Percentiles rank a stretch among this genome's conserved stretches.
These are phyloP conservation scores for Lachnellula suecica DNA, from an alignment of 2,329 filamentous ascomycete genomes.

Conservation along the genomic window DNA sequence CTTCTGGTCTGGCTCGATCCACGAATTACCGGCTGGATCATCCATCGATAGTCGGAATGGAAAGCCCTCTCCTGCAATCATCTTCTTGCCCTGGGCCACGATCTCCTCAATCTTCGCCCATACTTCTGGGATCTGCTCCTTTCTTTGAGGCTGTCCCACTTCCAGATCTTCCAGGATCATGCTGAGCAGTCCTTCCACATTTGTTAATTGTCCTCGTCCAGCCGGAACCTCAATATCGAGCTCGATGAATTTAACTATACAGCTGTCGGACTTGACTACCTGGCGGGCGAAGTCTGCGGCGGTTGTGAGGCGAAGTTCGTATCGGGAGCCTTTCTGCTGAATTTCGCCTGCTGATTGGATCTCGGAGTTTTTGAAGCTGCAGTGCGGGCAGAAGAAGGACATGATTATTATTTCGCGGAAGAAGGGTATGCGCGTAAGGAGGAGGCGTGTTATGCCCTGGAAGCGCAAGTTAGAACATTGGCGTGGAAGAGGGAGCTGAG, in stretches of 20 bases:
- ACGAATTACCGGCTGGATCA: slow-evolving; percentile 93
- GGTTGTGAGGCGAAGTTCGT: slow-evolving; percentile 75
- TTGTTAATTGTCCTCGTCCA: slow-evolving; percentile 87
- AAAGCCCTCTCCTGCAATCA: slow-evolving; percentile 75
- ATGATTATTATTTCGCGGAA: slow-evolving; percentile 98
- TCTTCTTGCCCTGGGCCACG: slow-evolving; percentile 70
- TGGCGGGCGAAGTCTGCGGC: slow-evolving; percentile 78
- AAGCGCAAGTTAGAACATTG: neutral
- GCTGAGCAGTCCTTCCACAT: slow-evolving; percentile 83
- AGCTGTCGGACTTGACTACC: slow-evolving; percentile 89
- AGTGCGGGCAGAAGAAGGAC: slow-evolving; percentile 92
- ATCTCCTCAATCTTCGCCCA: slow-evolving; percentile 76
- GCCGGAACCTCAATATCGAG: slow-evolving; percentile 91
- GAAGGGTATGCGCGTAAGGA: slow-evolving; percentile 91
- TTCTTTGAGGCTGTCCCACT: slow-evolving; percentile 78
- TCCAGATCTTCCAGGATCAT: slow-evolving; percentile 80
- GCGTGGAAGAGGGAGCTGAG: neutral
- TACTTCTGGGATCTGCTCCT: slow-evolving; percentile 74
- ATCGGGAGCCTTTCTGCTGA: slow-evolving; percentile 83
- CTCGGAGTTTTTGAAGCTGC: slow-evolving; percentile 86
- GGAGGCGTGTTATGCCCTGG: slow-evolving; percentile 79
- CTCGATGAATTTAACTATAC: slow-evolving; percentile 83
- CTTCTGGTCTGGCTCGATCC: slow-evolving; percentile 84
- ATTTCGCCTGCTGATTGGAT: slow-evolving; percentile 91
- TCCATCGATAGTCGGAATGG: slow-evolving; percentile 89